A percentile compares a stretch with the other conserved stretches of the same genome.
Evolutionary conservation across 164 flowering plant genomes (phyloP).

Genomic region (Sedum album): DNA sequence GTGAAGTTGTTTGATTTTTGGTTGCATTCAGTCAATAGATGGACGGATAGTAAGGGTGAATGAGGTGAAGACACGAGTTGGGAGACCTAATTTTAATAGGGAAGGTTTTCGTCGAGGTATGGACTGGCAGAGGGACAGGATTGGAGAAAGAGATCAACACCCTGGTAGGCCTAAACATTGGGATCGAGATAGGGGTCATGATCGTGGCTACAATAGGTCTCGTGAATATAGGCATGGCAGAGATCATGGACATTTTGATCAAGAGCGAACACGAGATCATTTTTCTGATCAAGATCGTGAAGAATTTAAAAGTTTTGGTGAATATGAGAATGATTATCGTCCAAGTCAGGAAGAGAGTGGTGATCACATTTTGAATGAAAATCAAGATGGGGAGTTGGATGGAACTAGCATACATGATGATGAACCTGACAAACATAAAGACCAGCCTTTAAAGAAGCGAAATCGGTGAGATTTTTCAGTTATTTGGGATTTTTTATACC

Average conservation of each 20-base stretch:
- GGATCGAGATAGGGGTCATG: slow-evolving; percentile 33
- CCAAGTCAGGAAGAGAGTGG: slow-evolving; percentile 23
- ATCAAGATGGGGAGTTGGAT: slow-evolving; percentile 28
- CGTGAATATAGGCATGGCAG: slow-evolving; percentile 22
- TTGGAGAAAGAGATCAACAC: slow-evolving; percentile 31
- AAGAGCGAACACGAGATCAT: slow-evolving; percentile 31
- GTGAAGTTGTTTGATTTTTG: background rate
- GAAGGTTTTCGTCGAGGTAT: slow-evolving; percentile 32
- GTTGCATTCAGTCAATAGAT: slow-evolving; percentile 46
- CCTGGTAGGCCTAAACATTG: slow-evolving; percentile 36
- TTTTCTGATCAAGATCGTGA: slow-evolving; percentile 19
- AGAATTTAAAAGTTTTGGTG: slow-evolving; percentile 25
- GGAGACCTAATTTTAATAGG: slow-evolving; percentile 37
- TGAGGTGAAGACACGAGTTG: slow-evolving; percentile 67
- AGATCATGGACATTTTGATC: slow-evolving; percentile 25
- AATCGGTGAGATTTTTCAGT: slow-evolving; percentile 29
- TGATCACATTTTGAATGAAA: slow-evolving; percentile 23
- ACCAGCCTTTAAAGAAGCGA: slow-evolving; percentile 28
- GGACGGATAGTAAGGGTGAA: slow-evolving; percentile 80
- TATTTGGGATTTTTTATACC: background rate
- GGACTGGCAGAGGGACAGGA: slow-evolving; percentile 44
- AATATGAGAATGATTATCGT: slow-evolving; percentile 30
- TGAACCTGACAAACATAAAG: slow-evolving; percentile 29
- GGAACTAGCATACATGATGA: slow-evolving; percentile 24
- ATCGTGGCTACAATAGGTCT: slow-evolving; percentile 16